Evolutionary conservation across 2,329 filamentous ascomycete species (phyloP).

Genomic region (Colletotrichum theobromicola): DNA sequence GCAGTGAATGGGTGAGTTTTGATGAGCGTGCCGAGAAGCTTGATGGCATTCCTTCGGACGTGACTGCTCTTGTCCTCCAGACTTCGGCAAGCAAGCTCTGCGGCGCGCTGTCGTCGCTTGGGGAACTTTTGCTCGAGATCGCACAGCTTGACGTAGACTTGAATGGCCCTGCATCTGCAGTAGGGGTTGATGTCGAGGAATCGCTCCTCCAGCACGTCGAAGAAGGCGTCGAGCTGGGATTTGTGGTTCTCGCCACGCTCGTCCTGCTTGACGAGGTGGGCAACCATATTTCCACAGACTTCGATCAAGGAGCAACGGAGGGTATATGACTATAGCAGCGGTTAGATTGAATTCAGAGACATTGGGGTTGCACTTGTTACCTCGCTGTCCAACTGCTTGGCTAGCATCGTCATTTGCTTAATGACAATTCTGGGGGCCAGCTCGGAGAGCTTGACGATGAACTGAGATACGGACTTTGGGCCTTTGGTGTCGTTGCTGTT

Average conservation of each 20-base stretch:
- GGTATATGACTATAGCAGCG: conserved; percentile 74
- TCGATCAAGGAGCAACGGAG: conserved; percentile 93
- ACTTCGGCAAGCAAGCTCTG: conserved; percentile 86
- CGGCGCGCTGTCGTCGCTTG: conserved; percentile 85
- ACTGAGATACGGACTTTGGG: conserved; percentile 94
- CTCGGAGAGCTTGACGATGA: conserved; percentile 92
- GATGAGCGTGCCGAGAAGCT: conserved; percentile 84
- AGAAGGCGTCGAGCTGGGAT: conserved; percentile 94
- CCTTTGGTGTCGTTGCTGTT: conserved; percentile 95
- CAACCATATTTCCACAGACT: conserved; percentile 94
- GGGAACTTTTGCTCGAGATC: conserved; percentile 97
- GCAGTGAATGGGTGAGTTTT: conserved; percentile 94
- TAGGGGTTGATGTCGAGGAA: conserved; percentile 98
- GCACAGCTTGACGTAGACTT: conserved; percentile 91
- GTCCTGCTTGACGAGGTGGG: conserved; percentile 87
- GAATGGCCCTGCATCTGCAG: conserved; percentile 87
- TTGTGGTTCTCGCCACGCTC: conserved; percentile 93
- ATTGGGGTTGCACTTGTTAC: conserved; percentile 42
- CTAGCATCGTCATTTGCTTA: conserved; percentile 95
- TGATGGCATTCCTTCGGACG: conserved; percentile 93
- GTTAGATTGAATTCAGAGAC: background rate
- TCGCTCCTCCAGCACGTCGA: conserved; percentile 93
- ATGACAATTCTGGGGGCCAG: conserved; percentile 90
- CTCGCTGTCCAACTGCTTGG: conserved; percentile 95
- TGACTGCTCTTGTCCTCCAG: conserved; percentile 98